Evolutionary conservation across 805 yeast species (phyloP), one percentile per base, ranked within the genome.

Genomic region (Brettanomyces anomalus): DNA sequence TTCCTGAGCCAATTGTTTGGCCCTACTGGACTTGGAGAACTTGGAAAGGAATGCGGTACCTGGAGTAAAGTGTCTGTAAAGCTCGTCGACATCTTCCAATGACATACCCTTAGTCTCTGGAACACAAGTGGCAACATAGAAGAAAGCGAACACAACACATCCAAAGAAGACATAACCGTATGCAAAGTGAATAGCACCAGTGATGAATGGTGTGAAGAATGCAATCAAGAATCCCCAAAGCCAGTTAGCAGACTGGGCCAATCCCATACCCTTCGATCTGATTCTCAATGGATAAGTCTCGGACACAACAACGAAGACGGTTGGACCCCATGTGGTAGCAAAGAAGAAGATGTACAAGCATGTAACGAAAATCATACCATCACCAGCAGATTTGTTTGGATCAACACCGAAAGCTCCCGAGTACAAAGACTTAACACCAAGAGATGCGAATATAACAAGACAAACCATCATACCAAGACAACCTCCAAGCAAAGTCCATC

Each of bases 291-390:
- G 86, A 61, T 76, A 81, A 26, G 79, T 64, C 59, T 81, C 89
- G 36, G 85, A 73, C 20, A 80, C 75, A 45, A 81, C 71, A 41
- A 78, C 78, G 63, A 74, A 81, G 33, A 78, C 75, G 49, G 79
- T 78, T 41, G 87, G 85, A 31, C 85, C 87, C 80, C 85, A 78
- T 5, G 86, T 77, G 19, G 77, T 69, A 4, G 88, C 88, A 58
- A 81, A 81, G 55, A 68, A 74, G 61, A 77, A 66, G 45, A 81
- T 76, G 64, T 70, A 81, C 39, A 79, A 53, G 62, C 85, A 79
- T 4, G 85, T 72, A 42, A 80, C 66, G 49, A 70, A 68, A 53
- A 81, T 77, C 84, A 81, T 76, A 10, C 70, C 74, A 46, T 65
- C 54, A 49, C 85, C 85, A 38, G 77, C 73, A 42, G 76, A 66